Conservation (phyloP, 2,329 filamentous ascomycete species). For the Fusarium sp. region DNA sequence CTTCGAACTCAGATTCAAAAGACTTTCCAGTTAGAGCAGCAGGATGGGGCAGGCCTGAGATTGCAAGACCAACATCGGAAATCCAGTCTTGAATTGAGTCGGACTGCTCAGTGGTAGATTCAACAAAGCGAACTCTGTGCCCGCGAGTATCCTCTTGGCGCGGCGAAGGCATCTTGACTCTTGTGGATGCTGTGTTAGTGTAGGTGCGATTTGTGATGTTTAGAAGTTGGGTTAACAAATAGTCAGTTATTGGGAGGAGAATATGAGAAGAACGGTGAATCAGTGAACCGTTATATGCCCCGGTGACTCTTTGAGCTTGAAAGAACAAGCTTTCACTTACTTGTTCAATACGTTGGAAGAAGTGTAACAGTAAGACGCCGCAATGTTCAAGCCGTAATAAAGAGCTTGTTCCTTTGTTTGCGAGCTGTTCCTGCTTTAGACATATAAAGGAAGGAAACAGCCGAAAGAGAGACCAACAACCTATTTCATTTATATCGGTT, state of each 20-base stretch:
- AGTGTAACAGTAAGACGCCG: too few relatives aligned
- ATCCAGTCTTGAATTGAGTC: neutral
- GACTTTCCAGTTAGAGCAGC: neutral
- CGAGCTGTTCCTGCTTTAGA: too few relatives aligned
- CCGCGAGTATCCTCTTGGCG: rapidly evolving
- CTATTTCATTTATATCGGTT: too few relatives aligned
- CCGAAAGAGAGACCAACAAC: too few relatives aligned
- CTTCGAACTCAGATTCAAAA: neutral
- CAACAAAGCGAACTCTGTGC: too few relatives aligned
- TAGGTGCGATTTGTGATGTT: neutral
- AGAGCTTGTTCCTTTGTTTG: neutral
- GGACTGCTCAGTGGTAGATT: rapidly evolving
- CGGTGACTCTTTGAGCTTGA: rapidly evolving
- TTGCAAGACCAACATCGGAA: neutral
- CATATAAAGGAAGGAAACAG: too few relatives aligned
- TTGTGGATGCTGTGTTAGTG: neutral
- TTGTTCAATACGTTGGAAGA: neutral
- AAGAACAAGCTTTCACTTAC: neutral
- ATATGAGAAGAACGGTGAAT: neutral
- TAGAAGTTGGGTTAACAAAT: neutral
- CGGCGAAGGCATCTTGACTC: neutral
- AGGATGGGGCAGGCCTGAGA: neutral
- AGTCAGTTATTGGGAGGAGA: neutral
- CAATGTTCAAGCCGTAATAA: too few relatives aligned
- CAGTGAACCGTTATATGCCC: neutral